Evolutionary conservation across 768 basidiomycete genomes (phyloP), one percentile per base, ranked within the genome.

Genomic region (Pulveroboletus sp.): DNA sequence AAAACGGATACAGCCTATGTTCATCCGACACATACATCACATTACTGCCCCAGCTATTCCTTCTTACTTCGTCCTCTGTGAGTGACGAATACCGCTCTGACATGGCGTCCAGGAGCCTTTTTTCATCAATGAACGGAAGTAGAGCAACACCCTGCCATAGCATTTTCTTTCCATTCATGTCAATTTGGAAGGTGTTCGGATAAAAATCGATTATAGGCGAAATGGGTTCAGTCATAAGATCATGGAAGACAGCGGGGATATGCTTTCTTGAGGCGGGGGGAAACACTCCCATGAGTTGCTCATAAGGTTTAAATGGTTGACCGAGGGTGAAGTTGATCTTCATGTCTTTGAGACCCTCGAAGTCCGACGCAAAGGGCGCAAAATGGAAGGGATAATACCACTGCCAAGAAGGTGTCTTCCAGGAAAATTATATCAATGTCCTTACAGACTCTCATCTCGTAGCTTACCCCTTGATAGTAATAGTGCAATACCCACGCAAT

Each of bases 141-240:
- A 99, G 74, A 0, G 96, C 94, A 49, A 99, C 93, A 47, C 96
- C 96, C 69, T 99, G 95, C 96, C 96, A 99, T 7, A 89, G 78
- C 94, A 98, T 97, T 71, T 89, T 90, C 73, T 98, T 98, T 51
- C 96, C 96, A 63, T 99, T 99, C 96, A 99, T 99, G 69, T 99
- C 96, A 62, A 98, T 86, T 59, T 94, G 83, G 67, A 99, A 99
- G 14, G 86, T 81, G 0, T 76, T 55, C 0, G 95, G 95, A 69
- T 98, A 98, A 73, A 97, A 98, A 62, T 98, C 94, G 52, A 92
- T 81, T 68, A 98, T 97, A 8, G 93, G 91, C 0, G 94, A 97
- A 30, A 86, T 80, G 42, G 84, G 79, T 3, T 89, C 81, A 4
- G 75, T 79, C 96, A 99, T 99, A 35, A 98, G 79, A 5, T 73